A percentile compares a stretch with the other conserved stretches of the same genome.
Evolutionary conservation across 805 yeast species (phyloP).

Genomic region (Priceomyces haplophilus): DNA sequence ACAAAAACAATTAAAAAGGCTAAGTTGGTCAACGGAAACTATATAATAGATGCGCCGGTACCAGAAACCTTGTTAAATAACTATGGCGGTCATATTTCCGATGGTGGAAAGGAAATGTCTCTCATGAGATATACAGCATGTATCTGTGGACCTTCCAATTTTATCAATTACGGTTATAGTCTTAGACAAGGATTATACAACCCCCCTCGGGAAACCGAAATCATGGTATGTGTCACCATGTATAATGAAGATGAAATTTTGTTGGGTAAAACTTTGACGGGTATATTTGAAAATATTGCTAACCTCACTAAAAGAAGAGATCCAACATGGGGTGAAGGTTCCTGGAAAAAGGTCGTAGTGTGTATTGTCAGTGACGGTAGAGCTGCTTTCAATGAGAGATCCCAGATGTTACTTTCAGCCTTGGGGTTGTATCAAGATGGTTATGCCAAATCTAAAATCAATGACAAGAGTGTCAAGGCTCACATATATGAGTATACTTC

Average conservation of each 20-base stretch:
- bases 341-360: slow-evolving; percentile 93
- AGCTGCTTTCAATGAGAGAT: slow-evolving; percentile 71
- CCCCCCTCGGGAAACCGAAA: slow-evolving; percentile 79
- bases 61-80: slow-evolving; percentile 36
- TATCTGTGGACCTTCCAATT: slow-evolving; percentile 84
- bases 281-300: slow-evolving; percentile 82
- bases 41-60: slow-evolving; percentile 43
- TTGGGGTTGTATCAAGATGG: slow-evolving; percentile 94
- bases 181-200: slow-evolving; percentile 77
- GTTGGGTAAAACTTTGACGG: slow-evolving; percentile 82
- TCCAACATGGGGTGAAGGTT: slow-evolving; percentile 87
- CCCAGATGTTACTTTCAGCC: slow-evolving; percentile 78
- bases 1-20: slow-evolving; percentile 44
- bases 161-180: slow-evolving; percentile 60
- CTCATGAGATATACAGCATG: slow-evolving; percentile 93
- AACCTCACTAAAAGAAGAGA: slow-evolving; percentile 65
- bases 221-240: slow-evolving; percentile 82
- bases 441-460: slow-evolving; percentile 87
- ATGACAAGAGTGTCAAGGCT: slow-evolving; percentile 74
- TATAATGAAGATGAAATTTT: slow-evolving; percentile 85
- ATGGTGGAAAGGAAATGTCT: slow-evolving; percentile 58
- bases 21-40: slow-evolving; percentile 40
- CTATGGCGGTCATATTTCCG: slow-evolving; percentile 32
- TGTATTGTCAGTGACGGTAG: slow-evolving; percentile 92
- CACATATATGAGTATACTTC: slow-evolving; percentile 94